A percentile compares a stretch with the other conserved stretches of the same genome.
phyloP scores from a whole-genome alignment of 495 filamentous ascomycete species.

The Pyrenula aspistea region DNA sequence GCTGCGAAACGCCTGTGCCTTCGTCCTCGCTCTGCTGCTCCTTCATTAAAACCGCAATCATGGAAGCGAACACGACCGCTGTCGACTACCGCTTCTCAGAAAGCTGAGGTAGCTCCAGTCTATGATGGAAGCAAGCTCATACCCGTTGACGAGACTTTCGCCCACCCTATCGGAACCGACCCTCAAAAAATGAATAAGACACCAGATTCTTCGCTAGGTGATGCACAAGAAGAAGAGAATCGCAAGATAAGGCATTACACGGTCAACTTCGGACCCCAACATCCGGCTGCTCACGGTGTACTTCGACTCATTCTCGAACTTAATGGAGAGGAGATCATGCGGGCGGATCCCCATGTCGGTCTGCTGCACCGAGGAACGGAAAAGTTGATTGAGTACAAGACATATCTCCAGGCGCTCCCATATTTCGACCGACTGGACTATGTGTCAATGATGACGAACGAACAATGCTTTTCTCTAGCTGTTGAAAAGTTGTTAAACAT shows the following conservation, averaged over 20 bases:
- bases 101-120: slow-evolving; percentile 39
- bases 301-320: slow-evolving; percentile 94
- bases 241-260: slow-evolving; percentile 98
- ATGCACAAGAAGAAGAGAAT: slow-evolving; percentile 35
- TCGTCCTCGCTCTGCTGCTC: slow-evolving; percentile 28
- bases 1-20: slow-evolving; percentile 53
- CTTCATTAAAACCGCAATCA: slow-evolving; percentile 25
- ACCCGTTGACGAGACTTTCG: slow-evolving; percentile 46
- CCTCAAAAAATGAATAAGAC: slow-evolving; percentile 26
- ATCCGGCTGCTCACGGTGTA: slow-evolving; percentile 98
- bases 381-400: slow-evolving; percentile 99
- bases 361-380: slow-evolving; percentile 94
- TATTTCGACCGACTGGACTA: slow-evolving; percentile 99
- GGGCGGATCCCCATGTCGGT: slow-evolving; percentile 93
- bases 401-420: slow-evolving; percentile 92
- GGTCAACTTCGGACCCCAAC: slow-evolving; percentile 98
- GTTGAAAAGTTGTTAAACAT: slow-evolving; percentile 98
- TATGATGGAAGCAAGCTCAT: slow-evolving; percentile 50
- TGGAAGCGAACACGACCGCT: slow-evolving; percentile 43
- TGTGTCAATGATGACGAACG: slow-evolving; percentile 99
- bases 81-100: slow-evolving; percentile 53
- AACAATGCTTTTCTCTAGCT: slow-evolving; percentile 90
- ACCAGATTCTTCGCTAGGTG: slow-evolving; percentile 34
- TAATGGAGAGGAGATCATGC: slow-evolving; percentile 94
- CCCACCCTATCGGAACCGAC: slow-evolving; percentile 33